Percentiles rank a stretch among this genome's conserved stretches.
These are phyloP conservation scores for Astraeus odoratus DNA, from an alignment of 768 basidiomycete genomes.

Conservation along the genomic window DNA sequence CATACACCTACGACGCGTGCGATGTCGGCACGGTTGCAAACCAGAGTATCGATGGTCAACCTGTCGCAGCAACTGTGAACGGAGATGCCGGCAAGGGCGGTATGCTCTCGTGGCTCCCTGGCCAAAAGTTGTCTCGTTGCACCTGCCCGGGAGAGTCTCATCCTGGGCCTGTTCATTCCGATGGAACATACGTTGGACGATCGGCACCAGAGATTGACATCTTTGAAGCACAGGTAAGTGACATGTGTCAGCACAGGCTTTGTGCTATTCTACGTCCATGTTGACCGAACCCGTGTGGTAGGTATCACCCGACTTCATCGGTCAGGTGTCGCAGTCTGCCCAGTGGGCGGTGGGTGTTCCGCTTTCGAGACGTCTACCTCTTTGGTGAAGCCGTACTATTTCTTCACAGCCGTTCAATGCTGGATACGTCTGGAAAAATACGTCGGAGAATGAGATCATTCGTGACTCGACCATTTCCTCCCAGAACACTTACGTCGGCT, in stretches of 20 bases:
- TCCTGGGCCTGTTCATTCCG: slow-evolving; percentile 70
- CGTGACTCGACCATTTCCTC: slow-evolving; percentile 44
- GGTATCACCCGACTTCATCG: slow-evolving; percentile 41
- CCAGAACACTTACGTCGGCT: slow-evolving; percentile 63
- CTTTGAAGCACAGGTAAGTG: slow-evolving; percentile 65
- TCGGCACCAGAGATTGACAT: slow-evolving; percentile 88
- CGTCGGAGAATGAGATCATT: slow-evolving; percentile 52
- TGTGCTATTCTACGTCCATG: background rate
- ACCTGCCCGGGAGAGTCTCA: slow-evolving; percentile 79
- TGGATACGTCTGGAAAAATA: slow-evolving; percentile 62
- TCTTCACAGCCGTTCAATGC: slow-evolving; percentile 62
- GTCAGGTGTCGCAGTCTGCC: slow-evolving; percentile 74
- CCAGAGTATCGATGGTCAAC: slow-evolving; percentile 68
- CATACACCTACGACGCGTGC: slow-evolving; percentile 65
- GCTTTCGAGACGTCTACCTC: slow-evolving; percentile 5
- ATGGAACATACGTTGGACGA: slow-evolving; percentile 75
- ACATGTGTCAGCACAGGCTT: background rate
- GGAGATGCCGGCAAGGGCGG: slow-evolving; percentile 46
- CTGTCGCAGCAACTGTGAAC: slow-evolving; percentile 50
- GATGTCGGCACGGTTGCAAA: slow-evolving; percentile 81
- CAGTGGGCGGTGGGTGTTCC: slow-evolving; percentile 65
- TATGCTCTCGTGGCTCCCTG: slow-evolving; percentile 65
- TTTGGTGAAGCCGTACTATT: background rate
- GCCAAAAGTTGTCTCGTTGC: slow-evolving; percentile 80
- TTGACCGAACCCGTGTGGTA: slow-evolving; percentile 21